phyloP scores from a whole-genome alignment of 2,329 filamentous ascomycete genomes.

The Penicillium sp. region DNA sequence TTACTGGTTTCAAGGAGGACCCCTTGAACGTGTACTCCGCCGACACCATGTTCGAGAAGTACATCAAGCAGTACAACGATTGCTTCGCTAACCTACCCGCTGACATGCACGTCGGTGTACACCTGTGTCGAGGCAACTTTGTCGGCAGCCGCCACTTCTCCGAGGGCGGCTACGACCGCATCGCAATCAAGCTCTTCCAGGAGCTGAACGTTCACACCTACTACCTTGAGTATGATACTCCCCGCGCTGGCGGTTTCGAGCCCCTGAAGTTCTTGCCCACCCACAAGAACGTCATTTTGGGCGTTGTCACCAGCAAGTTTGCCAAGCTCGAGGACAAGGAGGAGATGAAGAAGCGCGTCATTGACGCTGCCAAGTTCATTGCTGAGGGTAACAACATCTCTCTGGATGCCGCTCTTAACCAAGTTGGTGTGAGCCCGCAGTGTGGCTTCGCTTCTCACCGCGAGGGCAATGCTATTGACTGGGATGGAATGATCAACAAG shows the following conservation, averaged over 20 bases:
- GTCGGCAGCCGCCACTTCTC: slow-evolving; percentile 63
- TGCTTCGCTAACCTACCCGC: slow-evolving; percentile 59
- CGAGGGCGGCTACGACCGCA: slow-evolving; percentile 64
- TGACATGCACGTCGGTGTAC: slow-evolving; percentile 73
- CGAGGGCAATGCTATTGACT: slow-evolving; percentile 64
- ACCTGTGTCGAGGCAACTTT: slow-evolving; percentile 67
- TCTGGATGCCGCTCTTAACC: slow-evolving; percentile 64
- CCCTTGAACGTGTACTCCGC: slow-evolving; percentile 63
- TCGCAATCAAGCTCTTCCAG: slow-evolving; percentile 63
- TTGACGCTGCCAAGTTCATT: slow-evolving; percentile 63
- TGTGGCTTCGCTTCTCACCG: slow-evolving; percentile 73
- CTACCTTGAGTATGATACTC: slow-evolving; percentile 67
- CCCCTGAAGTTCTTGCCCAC: slow-evolving; percentile 59
- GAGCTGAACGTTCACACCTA: slow-evolving; percentile 63
- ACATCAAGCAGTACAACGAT: slow-evolving; percentile 74
- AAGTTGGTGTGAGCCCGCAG: slow-evolving; percentile 66
- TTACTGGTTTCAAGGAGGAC: slow-evolving; percentile 65
- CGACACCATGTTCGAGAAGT: slow-evolving; percentile 68
- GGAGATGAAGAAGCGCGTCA: slow-evolving; percentile 58
- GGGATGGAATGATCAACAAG: slow-evolving; percentile 71
- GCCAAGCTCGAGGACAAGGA: slow-evolving; percentile 61
- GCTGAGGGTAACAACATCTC: slow-evolving; percentile 63
- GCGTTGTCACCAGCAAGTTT: slow-evolving; percentile 62
- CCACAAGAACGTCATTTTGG: slow-evolving; percentile 61
- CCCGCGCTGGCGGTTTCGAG: slow-evolving; percentile 62